Evolutionary conservation across 164 flowering plant genomes (phyloP).

Genomic region (Macadamia tetraphylla): DNA sequence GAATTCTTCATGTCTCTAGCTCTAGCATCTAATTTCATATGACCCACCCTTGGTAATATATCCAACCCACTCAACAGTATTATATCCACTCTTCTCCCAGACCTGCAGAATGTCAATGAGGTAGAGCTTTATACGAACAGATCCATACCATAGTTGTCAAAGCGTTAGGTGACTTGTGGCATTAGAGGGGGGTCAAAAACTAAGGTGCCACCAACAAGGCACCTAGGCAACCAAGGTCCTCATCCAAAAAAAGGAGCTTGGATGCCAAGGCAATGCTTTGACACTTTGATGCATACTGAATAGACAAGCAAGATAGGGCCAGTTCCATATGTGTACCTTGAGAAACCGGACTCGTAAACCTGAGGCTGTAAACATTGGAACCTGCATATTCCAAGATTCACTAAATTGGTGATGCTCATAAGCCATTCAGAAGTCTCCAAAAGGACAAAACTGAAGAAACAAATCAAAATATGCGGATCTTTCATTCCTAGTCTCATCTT

Average conservation of each 20-base stretch:
- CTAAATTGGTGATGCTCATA: too few species aligned
- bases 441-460: too few species aligned
- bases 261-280: too few species aligned
- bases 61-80: conserved; percentile 99
- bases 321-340: conserved; percentile 44
- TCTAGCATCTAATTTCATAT: conserved; percentile 94
- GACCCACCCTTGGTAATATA: conserved; percentile 98
- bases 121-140: not conserved
- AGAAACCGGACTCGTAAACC: conserved; percentile 95
- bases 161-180: too few species aligned
- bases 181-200: too few species aligned
- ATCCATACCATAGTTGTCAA: not conserved
- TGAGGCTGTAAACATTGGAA: conserved; percentile 99
- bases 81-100: conserved; percentile 99
- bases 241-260: too few species aligned
- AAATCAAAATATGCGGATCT: too few species aligned
- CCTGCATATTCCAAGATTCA: conserved; percentile 40
- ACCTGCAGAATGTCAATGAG: conserved; percentile 47
- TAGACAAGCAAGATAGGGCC: not conserved
- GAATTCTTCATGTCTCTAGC: conserved; percentile 34
- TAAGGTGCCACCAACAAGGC: too few species aligned
- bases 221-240: too few species aligned
- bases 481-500: too few species aligned
- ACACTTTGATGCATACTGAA: not conserved
- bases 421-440: too few species aligned